These are phyloP conservation scores for Paramecium bursaria DNA, from an alignment of 73 alveolate species.

Conservation along the genomic window DNA sequence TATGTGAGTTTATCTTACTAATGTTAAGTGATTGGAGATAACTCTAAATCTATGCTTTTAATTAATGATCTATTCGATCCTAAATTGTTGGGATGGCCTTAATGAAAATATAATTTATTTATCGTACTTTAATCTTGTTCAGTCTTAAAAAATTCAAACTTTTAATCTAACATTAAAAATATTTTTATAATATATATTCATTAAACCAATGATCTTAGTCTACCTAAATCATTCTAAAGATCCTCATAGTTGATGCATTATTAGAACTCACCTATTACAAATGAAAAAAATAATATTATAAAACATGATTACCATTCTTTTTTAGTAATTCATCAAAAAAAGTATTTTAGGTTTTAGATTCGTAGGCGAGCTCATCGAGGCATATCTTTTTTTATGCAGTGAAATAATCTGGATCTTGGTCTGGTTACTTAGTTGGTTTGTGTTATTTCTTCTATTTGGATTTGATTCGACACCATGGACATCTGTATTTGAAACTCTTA, in stretches of 20 bases:
- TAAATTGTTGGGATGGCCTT: not conserved
- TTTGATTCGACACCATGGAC: conserved; percentile 57
- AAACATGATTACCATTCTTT: conserved; percentile 42
- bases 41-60: not conserved
- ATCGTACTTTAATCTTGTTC: not conserved
- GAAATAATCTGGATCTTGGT: conserved; percentile 47
- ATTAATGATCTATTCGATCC: not conserved
- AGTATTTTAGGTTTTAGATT: conserved; percentile 47
- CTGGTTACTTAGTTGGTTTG: not conserved
- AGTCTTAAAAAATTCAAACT: not conserved
- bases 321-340: conserved; percentile 42
- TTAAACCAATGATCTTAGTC: conserved; percentile 24
- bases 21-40: not conserved
- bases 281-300: no score
- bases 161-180: not conserved
- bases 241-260: conserved; percentile 51
- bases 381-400: not conserved
- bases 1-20: no score
- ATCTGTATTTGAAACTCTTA: conserved; percentile 46
- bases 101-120: no score
- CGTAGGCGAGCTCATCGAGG: not conserved
- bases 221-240: conserved; percentile 8
- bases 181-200: not conserved
- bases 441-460: conserved; percentile 3
- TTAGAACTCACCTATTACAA: conserved; percentile 28